Evolutionary conservation across 1,139 yeast genomes (phyloP).

Genomic region (Pichia sp.): DNA sequence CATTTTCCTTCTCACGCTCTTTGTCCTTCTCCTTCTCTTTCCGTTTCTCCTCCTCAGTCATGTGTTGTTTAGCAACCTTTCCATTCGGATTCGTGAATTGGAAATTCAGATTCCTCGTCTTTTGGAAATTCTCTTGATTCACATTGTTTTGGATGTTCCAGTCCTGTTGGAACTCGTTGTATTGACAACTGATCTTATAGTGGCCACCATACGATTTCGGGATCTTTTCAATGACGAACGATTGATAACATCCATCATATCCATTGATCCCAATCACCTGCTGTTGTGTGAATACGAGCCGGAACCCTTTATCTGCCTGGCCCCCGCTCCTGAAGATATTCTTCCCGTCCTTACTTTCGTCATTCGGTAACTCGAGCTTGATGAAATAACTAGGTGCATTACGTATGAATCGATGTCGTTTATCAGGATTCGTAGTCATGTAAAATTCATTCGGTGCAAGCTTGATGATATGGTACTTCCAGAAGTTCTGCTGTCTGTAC

Average conservation of each 20-base stretch:
- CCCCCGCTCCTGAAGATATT: conserved; percentile 24
- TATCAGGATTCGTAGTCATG: conserved; percentile 58
- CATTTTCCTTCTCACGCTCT: background rate
- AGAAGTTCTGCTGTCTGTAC: conserved; percentile 35
- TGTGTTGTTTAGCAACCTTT: background rate
- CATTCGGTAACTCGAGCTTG: conserved; percentile 36
- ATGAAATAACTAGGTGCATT: conserved; percentile 58
- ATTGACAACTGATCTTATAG: conserved; percentile 17
- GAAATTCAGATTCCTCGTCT: conserved; percentile 1
- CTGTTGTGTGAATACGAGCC: conserved; percentile 37
- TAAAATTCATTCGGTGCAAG: conserved; percentile 48
- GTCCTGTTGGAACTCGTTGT: conserved; percentile 21
- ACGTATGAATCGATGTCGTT: conserved; percentile 52
- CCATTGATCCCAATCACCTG: conserved; percentile 25
- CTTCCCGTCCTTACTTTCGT: background rate
- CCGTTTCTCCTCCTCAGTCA: background rate
- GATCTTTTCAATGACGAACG: conserved; percentile 26
- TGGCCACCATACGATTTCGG: conserved; percentile 22
- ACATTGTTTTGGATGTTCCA: conserved; percentile 12
- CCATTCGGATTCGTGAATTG: conserved; percentile 1
- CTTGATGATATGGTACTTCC: conserved; percentile 60
- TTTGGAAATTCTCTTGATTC: conserved; percentile 11
- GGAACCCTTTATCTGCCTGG: conserved; percentile 28
- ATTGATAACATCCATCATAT: conserved; percentile 9
- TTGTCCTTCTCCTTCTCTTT: background rate